phyloP scores from a whole-genome alignment of 2,329 filamentous ascomycete genomes.

The Fusarium devonianum region DNA sequence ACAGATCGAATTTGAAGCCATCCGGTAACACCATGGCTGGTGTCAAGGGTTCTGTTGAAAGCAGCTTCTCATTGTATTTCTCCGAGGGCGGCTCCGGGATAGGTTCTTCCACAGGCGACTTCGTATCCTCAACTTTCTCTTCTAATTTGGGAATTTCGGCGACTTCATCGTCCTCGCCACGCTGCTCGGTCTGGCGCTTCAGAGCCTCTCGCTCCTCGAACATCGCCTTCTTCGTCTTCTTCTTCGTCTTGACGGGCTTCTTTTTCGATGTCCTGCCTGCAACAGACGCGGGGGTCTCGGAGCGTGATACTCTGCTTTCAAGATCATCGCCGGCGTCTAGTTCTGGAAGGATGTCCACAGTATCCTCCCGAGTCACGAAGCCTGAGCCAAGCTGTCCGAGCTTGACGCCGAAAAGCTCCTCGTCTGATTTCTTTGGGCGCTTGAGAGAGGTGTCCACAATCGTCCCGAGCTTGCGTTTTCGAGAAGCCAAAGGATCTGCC shows the following conservation, averaged over 20 bases:
- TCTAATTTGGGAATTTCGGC: slow-evolving; percentile 25
- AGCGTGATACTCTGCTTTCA: slow-evolving; percentile 51
- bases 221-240: slow-evolving; percentile 80
- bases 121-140: slow-evolving; percentile 25
- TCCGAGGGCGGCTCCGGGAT: slow-evolving; percentile 58
- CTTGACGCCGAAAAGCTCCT: slow-evolving; percentile 76
- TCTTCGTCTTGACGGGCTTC: slow-evolving; percentile 66
- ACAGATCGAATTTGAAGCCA: slow-evolving; percentile 55
- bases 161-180: slow-evolving; percentile 46
- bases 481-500: slow-evolving; percentile 62
- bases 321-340: slow-evolving; percentile 54
- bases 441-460: slow-evolving; percentile 76
- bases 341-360: slow-evolving; percentile 60
- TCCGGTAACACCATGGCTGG: slow-evolving; percentile 56
- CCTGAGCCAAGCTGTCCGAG: slow-evolving; percentile 61
- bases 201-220: slow-evolving; percentile 71
- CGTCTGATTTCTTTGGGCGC: slow-evolving; percentile 80
- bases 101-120: slow-evolving; percentile 40
- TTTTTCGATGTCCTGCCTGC: slow-evolving; percentile 63
- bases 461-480: slow-evolving; percentile 75
- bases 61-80: slow-evolving; percentile 55
- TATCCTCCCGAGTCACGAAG: slow-evolving; percentile 54
- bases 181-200: slow-evolving; percentile 60
- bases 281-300: slow-evolving; percentile 55
- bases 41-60: slow-evolving; percentile 55